Evolutionary conservation across 2,329 filamentous ascomycete genomes (phyloP).

Genomic region (Curvularia lunata): DNA sequence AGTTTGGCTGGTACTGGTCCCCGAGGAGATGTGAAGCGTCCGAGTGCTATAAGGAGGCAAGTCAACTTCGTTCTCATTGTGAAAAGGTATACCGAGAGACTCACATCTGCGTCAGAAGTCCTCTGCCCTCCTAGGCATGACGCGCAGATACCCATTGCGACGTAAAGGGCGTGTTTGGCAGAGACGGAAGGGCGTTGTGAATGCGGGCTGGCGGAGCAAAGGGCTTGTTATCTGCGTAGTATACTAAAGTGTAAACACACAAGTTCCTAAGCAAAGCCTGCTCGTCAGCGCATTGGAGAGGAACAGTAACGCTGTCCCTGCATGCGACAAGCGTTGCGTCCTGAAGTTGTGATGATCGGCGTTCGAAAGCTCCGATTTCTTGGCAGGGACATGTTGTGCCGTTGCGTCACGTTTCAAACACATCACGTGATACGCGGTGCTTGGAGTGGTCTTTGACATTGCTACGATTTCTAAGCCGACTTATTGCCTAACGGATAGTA

Average conservation of each 20-base stretch:
- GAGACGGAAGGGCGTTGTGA: background rate
- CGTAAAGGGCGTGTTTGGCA: slow-evolving; percentile 16
- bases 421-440: background rate
- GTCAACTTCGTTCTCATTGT: slow-evolving; percentile 29
- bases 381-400: background rate
- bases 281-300: background rate
- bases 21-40: slow-evolving; percentile 56
- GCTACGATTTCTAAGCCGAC: background rate
- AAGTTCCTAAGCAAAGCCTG: background rate
- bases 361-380: slow-evolving; percentile 9
- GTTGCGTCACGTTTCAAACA: background rate
- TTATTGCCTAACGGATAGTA: background rate
- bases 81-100: slow-evolving; percentile 24
- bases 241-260: background rate
- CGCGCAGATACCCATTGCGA: slow-evolving; percentile 57
- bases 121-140: slow-evolving; percentile 57
- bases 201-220: background rate
- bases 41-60: slow-evolving; percentile 48
- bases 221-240: background rate
- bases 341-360: slow-evolving; percentile 17
- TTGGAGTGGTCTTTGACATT: background rate
- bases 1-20: slow-evolving; percentile 53
- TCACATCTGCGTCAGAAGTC: slow-evolving; percentile 54
- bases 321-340: slow-evolving; percentile 6
- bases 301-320: background rate